These are phyloP conservation scores for Fusarium secorum DNA, from an alignment of 2,329 filamentous ascomycete species.

Conservation along the genomic window DNA sequence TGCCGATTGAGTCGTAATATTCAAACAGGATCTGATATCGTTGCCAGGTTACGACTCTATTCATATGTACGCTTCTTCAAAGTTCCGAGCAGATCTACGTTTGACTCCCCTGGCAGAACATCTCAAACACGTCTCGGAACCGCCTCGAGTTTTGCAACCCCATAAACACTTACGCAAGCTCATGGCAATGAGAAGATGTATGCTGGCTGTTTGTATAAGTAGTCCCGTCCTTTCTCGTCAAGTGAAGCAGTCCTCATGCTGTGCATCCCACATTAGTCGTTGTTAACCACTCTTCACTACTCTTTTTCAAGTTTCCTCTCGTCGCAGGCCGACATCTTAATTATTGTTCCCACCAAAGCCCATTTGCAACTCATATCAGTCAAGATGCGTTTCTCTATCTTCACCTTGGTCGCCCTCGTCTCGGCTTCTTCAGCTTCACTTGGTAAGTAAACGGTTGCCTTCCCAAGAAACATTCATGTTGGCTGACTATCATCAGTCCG, in stretches of 20 bases:
- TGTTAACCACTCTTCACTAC: not conserved
- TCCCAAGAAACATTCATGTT: not conserved
- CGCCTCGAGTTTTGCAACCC: slow-evolving; percentile 14
- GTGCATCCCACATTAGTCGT: slow-evolving; percentile 8
- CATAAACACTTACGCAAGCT: not conserved
- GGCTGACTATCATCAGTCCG: slow-evolving; percentile 24
- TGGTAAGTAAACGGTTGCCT: slow-evolving; percentile 33
- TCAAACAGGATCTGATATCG: not conserved
- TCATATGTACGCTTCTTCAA: not conserved
- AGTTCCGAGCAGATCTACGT: not conserved
- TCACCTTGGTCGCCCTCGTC: slow-evolving; percentile 57
- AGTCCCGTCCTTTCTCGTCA: not conserved
- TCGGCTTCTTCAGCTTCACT: slow-evolving; percentile 54
- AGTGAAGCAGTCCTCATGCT: not conserved
- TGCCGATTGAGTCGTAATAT: not conserved
- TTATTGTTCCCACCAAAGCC: slow-evolving; percentile 30
- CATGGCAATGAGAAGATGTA: not conserved
- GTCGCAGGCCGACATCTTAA: slow-evolving; percentile 61
- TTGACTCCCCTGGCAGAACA: not conserved
- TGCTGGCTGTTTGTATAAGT: slow-evolving; percentile 18
- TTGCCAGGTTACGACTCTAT: not conserved
- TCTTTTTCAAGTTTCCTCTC: slow-evolving; percentile 37
- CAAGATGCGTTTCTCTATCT: slow-evolving; percentile 63
- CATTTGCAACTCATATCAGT: slow-evolving; percentile 33
- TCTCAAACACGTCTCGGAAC: slow-evolving; percentile 23